Conservation (phyloP, 2,329 filamentous ascomycete species). For the Pezicula neosporulosa region DNA sequence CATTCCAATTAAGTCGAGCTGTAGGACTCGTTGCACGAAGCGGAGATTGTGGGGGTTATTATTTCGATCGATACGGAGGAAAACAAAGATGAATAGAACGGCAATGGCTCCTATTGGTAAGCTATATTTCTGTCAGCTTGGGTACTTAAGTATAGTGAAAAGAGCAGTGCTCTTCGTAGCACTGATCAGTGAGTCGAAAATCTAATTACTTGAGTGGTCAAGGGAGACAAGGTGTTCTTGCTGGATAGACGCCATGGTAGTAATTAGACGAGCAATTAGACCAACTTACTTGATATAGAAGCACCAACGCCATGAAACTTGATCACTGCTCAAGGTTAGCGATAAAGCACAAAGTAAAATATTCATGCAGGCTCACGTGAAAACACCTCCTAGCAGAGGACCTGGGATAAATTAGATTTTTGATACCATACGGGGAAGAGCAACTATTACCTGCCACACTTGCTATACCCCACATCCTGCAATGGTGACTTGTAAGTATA, state of each 20-base stretch:
- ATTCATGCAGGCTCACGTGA: slow-evolving; percentile 13
- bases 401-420: too few species aligned
- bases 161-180: not conserved
- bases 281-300: slow-evolving; percentile 27
- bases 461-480: slow-evolving; percentile 14
- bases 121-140: slow-evolving; percentile 4
- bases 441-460: slow-evolving; percentile 14
- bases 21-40: slow-evolving; percentile 17
- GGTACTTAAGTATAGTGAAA: not conserved
- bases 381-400: slow-evolving; percentile 28
- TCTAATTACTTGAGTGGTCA: not conserved
- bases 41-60: slow-evolving; percentile 20
- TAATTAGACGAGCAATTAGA: not conserved
- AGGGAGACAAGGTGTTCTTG: not conserved
- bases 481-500: slow-evolving; percentile 10
- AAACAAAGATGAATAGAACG: slow-evolving; percentile 33
- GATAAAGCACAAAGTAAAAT: not conserved
- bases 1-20: slow-evolving; percentile 33
- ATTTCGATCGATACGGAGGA: slow-evolving; percentile 38
- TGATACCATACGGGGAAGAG: too few species aligned
- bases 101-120: slow-evolving; percentile 32
- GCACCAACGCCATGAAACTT: slow-evolving; percentile 27
- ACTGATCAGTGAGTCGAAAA: not conserved
- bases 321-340: slow-evolving; percentile 4
- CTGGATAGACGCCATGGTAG: slow-evolving; percentile 20